Evolutionary conservation across 192 early-diverging fungal species (phyloP).

Genomic region (Radiomyces spectabilis): DNA sequence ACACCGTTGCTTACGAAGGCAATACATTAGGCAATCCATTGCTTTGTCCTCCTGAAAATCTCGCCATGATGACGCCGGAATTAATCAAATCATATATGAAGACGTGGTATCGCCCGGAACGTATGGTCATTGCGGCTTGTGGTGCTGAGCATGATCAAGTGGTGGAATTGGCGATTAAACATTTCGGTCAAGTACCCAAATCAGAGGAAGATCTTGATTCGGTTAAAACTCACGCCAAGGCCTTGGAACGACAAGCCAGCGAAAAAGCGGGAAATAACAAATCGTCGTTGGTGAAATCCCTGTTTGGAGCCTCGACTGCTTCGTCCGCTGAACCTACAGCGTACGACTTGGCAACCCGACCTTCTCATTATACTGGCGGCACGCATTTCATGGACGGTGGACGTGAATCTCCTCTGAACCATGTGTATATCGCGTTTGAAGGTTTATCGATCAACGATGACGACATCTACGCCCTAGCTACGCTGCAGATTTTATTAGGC

Average conservation of each 20-base stretch:
- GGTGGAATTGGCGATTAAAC: conserved; percentile 54
- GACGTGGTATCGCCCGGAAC: conserved; percentile 84
- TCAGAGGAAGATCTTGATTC: conserved; percentile 18
- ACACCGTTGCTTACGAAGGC: conserved; percentile 70
- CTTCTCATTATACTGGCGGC: conserved; percentile 79
- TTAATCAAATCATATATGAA: conserved; percentile 63
- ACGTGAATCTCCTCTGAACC: conserved; percentile 63
- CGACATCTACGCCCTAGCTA: conserved; percentile 90
- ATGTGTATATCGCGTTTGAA: conserved; percentile 89
- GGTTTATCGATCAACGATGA: conserved; percentile 73
- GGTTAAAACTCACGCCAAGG: conserved; percentile 7
- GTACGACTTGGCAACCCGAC: conserved; percentile 29
- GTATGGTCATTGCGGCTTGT: conserved; percentile 83
- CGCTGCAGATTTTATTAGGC: conserved; percentile 84
- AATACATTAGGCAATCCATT: conserved; percentile 81
- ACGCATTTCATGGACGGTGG: conserved; percentile 58
- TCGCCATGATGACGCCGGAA: conserved; percentile 59
- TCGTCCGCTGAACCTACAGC: not conserved
- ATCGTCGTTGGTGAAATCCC: conserved; percentile 16
- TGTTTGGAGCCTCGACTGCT: conserved; percentile 7
- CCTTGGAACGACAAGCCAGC: conserved; percentile 20
- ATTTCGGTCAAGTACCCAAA: conserved; percentile 67
- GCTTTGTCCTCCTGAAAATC: conserved; percentile 59
- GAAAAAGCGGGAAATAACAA: not conserved
- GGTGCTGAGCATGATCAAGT: conserved; percentile 84